These are phyloP conservation scores for Solanum pinnatisectum DNA, from an alignment of 257 asterid species.

Conservation along the genomic window DNA sequence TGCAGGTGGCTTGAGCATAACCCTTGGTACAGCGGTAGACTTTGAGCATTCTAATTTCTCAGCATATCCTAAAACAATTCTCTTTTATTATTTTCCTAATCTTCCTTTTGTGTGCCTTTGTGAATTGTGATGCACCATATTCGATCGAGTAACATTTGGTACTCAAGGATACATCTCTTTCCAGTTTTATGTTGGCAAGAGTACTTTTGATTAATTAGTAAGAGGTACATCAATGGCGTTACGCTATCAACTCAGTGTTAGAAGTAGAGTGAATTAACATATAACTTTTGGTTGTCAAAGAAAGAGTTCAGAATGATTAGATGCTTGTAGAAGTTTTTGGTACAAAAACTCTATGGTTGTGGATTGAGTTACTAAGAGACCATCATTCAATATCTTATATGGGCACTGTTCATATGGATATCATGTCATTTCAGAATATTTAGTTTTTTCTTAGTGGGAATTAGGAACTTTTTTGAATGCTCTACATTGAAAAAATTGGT, in stretches of 20 bases:
- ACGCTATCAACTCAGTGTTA: background rate
- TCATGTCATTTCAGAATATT: background rate
- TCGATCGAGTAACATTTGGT: background rate
- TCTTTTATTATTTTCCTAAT: background rate
- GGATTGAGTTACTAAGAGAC: too few relatives aligned
- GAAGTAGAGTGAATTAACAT: background rate
- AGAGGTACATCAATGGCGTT: background rate
- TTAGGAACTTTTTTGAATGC: background rate
- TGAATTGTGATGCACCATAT: background rate
- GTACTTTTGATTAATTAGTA: background rate
- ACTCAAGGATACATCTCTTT: background rate
- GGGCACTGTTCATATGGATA: background rate
- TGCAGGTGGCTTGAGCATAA: background rate
- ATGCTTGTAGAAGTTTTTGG: background rate
- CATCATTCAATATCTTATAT: too few relatives aligned
- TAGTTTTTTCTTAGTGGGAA: background rate
- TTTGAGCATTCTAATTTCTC: background rate
- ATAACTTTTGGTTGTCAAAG: background rate
- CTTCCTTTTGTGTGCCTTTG: background rate
- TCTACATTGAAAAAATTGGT: background rate
- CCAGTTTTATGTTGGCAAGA: background rate
- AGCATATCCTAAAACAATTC: background rate
- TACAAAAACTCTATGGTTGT: too few relatives aligned
- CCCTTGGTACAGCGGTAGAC: background rate
- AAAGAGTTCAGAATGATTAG: background rate